Percentiles rank a stretch among this genome's conserved stretches.
Evolutionary conservation across 495 filamentous ascomycete species (phyloP).

Genomic region (Xylaria scruposa): DNA sequence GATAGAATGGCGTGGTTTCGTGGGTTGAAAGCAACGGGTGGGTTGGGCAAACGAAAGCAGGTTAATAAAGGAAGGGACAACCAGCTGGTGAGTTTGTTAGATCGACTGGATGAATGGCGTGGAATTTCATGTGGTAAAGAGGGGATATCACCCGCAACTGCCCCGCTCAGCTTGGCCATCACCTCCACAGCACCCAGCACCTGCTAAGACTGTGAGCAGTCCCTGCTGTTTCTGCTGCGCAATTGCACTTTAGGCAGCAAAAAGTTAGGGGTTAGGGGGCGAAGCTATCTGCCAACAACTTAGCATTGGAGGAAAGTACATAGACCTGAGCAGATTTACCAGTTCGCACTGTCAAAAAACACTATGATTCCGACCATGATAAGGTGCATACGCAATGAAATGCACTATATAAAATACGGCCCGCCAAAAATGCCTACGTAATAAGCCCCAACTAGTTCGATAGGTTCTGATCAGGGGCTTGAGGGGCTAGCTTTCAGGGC

Average conservation of each 20-base stretch:
- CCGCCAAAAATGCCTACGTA: neutral
- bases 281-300: neutral
- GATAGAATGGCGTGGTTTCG: constrained; percentile 29
- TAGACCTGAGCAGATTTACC: neutral
- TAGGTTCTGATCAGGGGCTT: neutral
- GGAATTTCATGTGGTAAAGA: constrained; percentile 42
- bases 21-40: constrained; percentile 25
- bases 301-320: neutral
- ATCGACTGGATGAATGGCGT: constrained; percentile 37
- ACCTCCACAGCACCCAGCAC: neutral
- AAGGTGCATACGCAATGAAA: neutral
- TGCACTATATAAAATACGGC: neutral
- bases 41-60: constrained; percentile 32
- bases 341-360: neutral
- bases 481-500: neutral
- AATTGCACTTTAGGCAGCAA: constrained; percentile 17
- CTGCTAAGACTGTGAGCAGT: constrained; percentile 4
- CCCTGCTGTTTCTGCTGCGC: neutral
- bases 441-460: neutral
- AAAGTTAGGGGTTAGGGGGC: constrained; percentile 13
- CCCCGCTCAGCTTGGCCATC: constrained; percentile 36
- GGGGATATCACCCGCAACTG: constrained; percentile 35
- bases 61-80: constrained; percentile 37
- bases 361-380: neutral
- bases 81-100: constrained; percentile 35